Base-by-base conservation (phyloP, 2,329 filamentous ascomycete genomes). In the Xylariales sp. region DNA sequence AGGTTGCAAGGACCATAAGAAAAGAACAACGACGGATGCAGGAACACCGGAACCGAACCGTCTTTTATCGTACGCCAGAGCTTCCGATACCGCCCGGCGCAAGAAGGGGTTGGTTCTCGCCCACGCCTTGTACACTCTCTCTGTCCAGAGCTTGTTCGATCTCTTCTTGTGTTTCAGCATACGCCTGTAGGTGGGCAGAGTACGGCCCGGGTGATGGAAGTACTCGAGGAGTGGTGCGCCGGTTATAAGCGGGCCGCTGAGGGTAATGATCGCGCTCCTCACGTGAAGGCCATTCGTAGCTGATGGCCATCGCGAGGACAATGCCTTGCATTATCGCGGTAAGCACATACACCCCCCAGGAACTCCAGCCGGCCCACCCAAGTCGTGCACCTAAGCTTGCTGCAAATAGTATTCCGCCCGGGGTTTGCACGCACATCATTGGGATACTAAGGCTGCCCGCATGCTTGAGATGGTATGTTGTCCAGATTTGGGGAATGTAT, bases 341-440 rank as follows among this genome's bases (percentile, higher is more conserved):
- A 36, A 97, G 72, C 30, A 95, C 72, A 55, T 91, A 94, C 12
- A 97, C 83, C 8, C 88, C 82, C 93, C 93, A 98, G 0, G 89
- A 88, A 62, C 90, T 96, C 93, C 93, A 98, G 0, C 91, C 91
- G 23, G 76, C 80, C 53, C 72, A 72, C 0, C 93, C 93, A 15
- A 96, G 73, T 31, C 93, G 77, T 6, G 78, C 79, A 35, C 83
- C 88, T 29, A 98, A 66, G 58, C 89, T 96, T 11, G 76, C 83
- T 0, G 91, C 89, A 65, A 95, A 97, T 6, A 98, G 67, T 50
- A 95, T 83, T 42, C 88, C 89, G 1, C 93, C 93, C 0, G 93
- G 93, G 0, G 91, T 96, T 61, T 98, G 93, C 23, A 98, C 95
- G 57, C 86, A 85, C 90, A 98, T 97, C 85, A 96, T 97, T 5